Evolutionary conservation across 495 filamentous ascomycete genomes (phyloP), one percentile per base, ranked within the genome.

Genomic region (Physcia stellaris): DNA sequence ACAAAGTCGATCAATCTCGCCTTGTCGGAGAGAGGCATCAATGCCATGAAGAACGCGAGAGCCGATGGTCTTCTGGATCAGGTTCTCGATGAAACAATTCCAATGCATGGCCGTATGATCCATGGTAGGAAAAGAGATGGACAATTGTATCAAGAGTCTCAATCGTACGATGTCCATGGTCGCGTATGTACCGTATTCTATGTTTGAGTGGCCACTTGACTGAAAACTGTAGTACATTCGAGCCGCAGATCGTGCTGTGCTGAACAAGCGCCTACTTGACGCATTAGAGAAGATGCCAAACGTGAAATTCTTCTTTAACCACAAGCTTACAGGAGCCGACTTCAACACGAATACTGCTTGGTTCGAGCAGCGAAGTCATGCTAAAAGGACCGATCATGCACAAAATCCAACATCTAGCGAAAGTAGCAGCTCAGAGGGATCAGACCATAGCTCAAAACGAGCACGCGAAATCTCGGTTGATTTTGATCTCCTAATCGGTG

Each of bases 101-200:
- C 92, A 4, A 94, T 99, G 84, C 62, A 78, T 43, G 88, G 87
- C 7, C 84, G 90, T n/a, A 96, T 96, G 90, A 90, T 99, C 36
- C 90, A 99, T 53, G 78, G 83, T 17, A 66, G 67, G 43, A 64
- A 64, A n/a, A 52, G 66, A 20, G 57, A 68, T 22, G 82, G 80
- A 17, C 56, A 75, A 13, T 57, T 90, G 7, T 83, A 75, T 52
- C 77, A 90, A 46, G 75, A 81, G 41, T 59, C 81, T 15, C 90
- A 99, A 56, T 69, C 74, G 19, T 99, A 99, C 58, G 90, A 95
- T 58, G 71, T 82, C 4, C 81, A 92, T 47, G 88, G 87, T 42
- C 73, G 81, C 53, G 86, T 92, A 68, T 51, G 67, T 50, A 22
- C 24, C 18, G 0, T 10, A 4, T 32, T 21, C 32, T 15, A 34